Evolutionary conservation across 2,329 filamentous ascomycete species (phyloP), one percentile per base, ranked within the genome.

Genomic region (Penicillium janthinellum): DNA sequence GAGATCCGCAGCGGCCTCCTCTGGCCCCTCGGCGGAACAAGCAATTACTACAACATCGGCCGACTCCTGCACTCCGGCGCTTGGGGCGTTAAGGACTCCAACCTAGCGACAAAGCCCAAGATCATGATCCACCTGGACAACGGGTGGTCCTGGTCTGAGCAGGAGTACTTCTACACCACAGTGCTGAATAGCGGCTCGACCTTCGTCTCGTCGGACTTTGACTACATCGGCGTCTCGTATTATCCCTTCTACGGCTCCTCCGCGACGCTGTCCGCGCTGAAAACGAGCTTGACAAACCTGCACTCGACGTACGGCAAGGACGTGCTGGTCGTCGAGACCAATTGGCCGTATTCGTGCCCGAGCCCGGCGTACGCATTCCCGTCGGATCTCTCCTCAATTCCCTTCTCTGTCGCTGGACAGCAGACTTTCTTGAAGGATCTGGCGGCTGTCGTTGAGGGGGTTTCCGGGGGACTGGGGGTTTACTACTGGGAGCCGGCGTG

Each of bases 401-500:
- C 88, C 0, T 86, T 89, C 65, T 85, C 83, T 2, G 83, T 81
- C 0, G 84, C 79, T 0, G 89, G 89, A 0, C 89, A 91, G 78
- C 75, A 77, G 1, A 80, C 79, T 1, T 91, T 86, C 74, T 74
- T 91, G 55, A 78, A 84, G 72, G 76, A 83, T 58, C 80, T 91
- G 17, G 87, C 86, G 0, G 77, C 77, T 1, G 77, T 86, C 1
- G 82, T 90, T 0, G 76, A 78, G 1, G 80, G 75, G 1, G 82
- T 86, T 0, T 78, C 73, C 1, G 81, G 82, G 1, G 87, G 87
- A 0, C 73, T 78, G 31, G 89, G 88, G 0, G 47, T 91, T 7
- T 90, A 88, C 62, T 91, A 91, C 65, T 91, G 89, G 89, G 89
- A 92, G 71, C 88, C 88, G 0, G 86, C 84, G 0, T 91, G 88